Evolutionary conservation across 83 land plant genomes (phyloP).

Genomic region (Picea abies): DNA sequence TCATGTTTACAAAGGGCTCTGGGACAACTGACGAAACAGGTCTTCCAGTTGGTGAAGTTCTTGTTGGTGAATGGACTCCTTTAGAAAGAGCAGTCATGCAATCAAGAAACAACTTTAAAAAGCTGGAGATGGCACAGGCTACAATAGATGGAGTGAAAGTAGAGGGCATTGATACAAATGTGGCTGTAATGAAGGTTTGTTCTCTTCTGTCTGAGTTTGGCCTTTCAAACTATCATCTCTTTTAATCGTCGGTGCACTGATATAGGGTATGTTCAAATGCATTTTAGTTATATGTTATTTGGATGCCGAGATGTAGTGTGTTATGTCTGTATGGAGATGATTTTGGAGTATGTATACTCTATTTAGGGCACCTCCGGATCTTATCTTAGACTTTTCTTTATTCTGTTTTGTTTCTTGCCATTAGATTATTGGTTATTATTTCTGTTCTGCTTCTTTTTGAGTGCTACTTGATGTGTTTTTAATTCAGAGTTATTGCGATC

Average conservation of each 20-base stretch:
- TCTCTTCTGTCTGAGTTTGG: background rate
- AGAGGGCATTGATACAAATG: constrained; percentile 91
- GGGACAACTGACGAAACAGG: constrained; percentile 31
- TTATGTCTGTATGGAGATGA: background rate
- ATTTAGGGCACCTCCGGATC: too few species aligned
- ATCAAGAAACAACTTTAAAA: constrained; percentile 65
- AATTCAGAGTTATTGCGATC: background rate
- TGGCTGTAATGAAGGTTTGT: constrained; percentile 93
- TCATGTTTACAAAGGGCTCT: constrained; percentile 45
- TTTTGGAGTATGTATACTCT: too few species aligned
- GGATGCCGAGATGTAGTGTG: background rate
- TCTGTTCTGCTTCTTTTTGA: background rate
- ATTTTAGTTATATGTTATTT: background rate
- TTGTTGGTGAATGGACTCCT: constrained; percentile 74
- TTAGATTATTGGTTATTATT: background rate
- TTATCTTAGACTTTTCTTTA: background rate
- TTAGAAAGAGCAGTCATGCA: constrained; percentile 85
- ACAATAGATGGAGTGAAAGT: constrained; percentile 94
- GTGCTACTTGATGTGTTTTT: background rate
- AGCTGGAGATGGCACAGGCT: constrained; percentile 76
- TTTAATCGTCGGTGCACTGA: background rate
- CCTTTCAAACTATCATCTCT: background rate
- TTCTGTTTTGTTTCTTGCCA: background rate
- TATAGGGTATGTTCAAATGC: too few species aligned
- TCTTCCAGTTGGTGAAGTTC: constrained; percentile 82